Evolutionary conservation across 768 basidiomycete genomes (phyloP).

Genomic region (Suillus lakei): DNA sequence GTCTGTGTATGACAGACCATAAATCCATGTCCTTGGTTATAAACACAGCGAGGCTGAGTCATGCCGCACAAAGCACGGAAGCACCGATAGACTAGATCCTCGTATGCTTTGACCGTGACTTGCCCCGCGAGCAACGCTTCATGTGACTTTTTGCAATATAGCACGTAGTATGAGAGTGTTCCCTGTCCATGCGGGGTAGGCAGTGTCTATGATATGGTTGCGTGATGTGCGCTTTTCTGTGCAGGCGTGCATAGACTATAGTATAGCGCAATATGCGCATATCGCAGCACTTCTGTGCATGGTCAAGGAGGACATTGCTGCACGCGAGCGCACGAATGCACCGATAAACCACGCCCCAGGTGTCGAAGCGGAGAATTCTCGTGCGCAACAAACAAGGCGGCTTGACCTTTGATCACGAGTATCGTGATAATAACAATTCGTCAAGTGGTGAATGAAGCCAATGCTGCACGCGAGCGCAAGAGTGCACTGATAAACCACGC

Average conservation of each 20-base stretch:
- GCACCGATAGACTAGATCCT: slow-evolving; percentile 16
- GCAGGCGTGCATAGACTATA: neutral
- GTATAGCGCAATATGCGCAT: neutral
- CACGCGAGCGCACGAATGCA: slow-evolving; percentile 1
- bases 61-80: slow-evolving; percentile 15
- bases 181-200: slow-evolving; percentile 2
- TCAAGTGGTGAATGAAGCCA: neutral
- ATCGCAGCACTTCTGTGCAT: neutral
- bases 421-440: neutral
- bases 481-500: slow-evolving; percentile 6
- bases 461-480: slow-evolving; percentile 9
- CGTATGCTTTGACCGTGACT: slow-evolving; percentile 11
- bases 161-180: neutral
- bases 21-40: neutral
- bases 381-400: neutral
- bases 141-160: neutral
- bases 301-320: slow-evolving; percentile 3
- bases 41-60: neutral
- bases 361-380: neutral
- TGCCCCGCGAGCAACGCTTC: neutral
- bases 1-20: neutral
- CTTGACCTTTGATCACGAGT: slow-evolving; percentile 8
- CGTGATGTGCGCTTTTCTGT: neutral
- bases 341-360: slow-evolving; percentile 7
- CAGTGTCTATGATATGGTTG: neutral